A percentile compares a stretch with the other conserved stretches of the same genome.
Conservation (phyloP, 768 basidiomycete species). For the Lactarius hengduanensis region DNA sequence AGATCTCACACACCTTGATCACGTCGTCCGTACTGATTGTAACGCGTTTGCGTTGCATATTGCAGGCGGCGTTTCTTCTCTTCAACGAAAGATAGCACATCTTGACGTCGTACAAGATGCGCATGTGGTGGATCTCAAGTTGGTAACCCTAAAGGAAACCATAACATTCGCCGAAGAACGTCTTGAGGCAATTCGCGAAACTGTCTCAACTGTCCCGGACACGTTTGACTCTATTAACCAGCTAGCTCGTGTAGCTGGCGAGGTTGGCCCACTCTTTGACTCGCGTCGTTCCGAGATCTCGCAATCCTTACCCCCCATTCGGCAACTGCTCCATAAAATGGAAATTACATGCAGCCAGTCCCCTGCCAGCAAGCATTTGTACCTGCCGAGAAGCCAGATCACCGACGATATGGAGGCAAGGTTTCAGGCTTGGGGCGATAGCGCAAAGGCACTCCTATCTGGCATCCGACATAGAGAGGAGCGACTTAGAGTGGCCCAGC, state of each 20-base stretch:
- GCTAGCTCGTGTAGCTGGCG: conserved; percentile 40
- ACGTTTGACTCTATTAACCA: conserved; percentile 35
- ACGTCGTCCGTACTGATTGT: conserved; percentile 62
- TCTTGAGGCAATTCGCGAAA: conserved; percentile 41
- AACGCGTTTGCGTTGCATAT: conserved; percentile 60
- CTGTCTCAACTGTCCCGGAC: conserved; percentile 36
- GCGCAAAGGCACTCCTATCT: conserved; percentile 11
- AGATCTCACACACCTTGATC: conserved; percentile 59
- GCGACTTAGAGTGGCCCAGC: conserved; percentile 20
- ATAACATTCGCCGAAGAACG: conserved; percentile 32
- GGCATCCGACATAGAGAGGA: conserved; percentile 22
- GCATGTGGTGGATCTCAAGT: conserved; percentile 21
- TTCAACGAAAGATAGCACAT: conserved; percentile 18
- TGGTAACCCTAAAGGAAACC: conserved; percentile 1
- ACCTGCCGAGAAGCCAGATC: conserved; percentile 47
- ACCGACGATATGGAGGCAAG: conserved; percentile 40
- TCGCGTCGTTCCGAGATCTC: conserved; percentile 41
- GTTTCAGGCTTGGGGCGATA: conserved; percentile 21
- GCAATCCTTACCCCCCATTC: conserved; percentile 52
- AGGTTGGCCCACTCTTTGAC: conserved; percentile 39
- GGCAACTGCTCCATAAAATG: conserved; percentile 55
- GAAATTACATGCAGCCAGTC: conserved; percentile 48
- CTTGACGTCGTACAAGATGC: conserved; percentile 20
- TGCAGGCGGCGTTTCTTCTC: conserved; percentile 33
- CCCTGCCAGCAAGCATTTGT: conserved; percentile 47